Percentiles rank a stretch among this genome's conserved stretches.
Conservation (phyloP, 257 asterid genomes). For the Solanum piurae region DNA sequence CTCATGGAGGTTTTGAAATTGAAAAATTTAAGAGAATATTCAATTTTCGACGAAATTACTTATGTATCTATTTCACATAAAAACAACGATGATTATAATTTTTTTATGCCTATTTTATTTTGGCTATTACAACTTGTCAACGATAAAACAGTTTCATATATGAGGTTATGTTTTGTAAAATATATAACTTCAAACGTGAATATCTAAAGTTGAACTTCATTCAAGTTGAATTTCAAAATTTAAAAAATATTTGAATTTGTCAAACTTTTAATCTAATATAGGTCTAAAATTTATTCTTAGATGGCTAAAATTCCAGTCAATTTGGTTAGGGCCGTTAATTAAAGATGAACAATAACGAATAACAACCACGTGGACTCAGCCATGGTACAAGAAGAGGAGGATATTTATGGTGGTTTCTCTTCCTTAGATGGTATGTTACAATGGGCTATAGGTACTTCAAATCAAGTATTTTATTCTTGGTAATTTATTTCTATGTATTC, state of each 20-base stretch:
- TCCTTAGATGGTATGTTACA: slow-evolving; percentile 80
- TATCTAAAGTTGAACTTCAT: no score
- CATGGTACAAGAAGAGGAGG: slow-evolving; percentile 17
- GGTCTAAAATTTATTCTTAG: neutral
- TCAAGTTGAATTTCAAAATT: neutral
- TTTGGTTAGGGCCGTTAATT: neutral
- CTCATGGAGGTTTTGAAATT: neutral
- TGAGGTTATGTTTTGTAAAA: no score
- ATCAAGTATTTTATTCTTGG: neutral
- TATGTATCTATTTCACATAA: neutral
- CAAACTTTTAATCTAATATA: neutral
- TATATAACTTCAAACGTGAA: no score
- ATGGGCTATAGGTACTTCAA: slow-evolving; percentile 59
- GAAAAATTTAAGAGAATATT: neutral
- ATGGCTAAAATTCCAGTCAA: neutral
- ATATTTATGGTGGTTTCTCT: slow-evolving; percentile 72
- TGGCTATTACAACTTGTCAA: neutral
- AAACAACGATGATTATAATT: no score
- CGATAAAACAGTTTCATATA: no score
- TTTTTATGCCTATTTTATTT: neutral
- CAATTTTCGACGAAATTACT: neutral
- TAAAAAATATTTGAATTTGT: no score
- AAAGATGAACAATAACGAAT: neutral
- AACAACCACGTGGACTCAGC: neutral
- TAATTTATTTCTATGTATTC: neutral